A percentile compares a stretch with the other conserved stretches of the same genome.
Conservation (phyloP, 2,329 filamentous ascomycete genomes). For the Helotiales sp. region DNA sequence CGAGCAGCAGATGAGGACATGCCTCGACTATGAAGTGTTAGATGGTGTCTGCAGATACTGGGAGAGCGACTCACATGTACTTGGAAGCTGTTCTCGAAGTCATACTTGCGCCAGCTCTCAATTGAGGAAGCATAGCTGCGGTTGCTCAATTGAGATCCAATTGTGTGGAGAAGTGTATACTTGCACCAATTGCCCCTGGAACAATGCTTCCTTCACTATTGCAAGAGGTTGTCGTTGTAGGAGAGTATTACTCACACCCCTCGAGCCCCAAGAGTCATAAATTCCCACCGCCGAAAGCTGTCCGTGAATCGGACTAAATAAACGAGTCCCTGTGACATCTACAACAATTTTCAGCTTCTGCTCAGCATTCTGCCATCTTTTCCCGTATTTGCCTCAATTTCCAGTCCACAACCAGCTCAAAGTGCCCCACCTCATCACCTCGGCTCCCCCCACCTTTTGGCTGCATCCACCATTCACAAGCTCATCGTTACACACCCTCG, state of each 20-base stretch:
- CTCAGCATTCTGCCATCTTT: background rate
- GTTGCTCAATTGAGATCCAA: background rate
- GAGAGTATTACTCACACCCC: slow-evolving; percentile 2
- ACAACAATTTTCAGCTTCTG: background rate
- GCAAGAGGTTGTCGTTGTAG: too few relatives aligned
- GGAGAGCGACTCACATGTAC: slow-evolving; percentile 30
- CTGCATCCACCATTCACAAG: background rate
- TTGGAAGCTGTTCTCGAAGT: slow-evolving; percentile 31
- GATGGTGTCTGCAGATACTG: slow-evolving; percentile 5
- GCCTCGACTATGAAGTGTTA: slow-evolving; percentile 30
- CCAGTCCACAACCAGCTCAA: background rate
- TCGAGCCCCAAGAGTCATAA: background rate
- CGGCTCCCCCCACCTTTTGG: background rate
- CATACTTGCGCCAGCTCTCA: slow-evolving; percentile 31
- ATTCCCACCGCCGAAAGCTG: background rate
- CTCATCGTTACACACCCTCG: slow-evolving; percentile 5
- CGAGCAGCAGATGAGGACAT: slow-evolving; percentile 32
- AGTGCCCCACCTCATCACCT: background rate
- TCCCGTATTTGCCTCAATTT: background rate
- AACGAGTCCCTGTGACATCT: slow-evolving; percentile 1
- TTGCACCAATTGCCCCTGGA: background rate
- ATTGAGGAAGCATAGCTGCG: slow-evolving; percentile 28
- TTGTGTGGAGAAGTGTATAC: background rate
- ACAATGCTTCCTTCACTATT: background rate
- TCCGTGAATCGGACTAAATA: background rate